phyloP scores from a whole-genome alignment of 2,329 filamentous ascomycete genomes.

The Phoma herbarum region DNA sequence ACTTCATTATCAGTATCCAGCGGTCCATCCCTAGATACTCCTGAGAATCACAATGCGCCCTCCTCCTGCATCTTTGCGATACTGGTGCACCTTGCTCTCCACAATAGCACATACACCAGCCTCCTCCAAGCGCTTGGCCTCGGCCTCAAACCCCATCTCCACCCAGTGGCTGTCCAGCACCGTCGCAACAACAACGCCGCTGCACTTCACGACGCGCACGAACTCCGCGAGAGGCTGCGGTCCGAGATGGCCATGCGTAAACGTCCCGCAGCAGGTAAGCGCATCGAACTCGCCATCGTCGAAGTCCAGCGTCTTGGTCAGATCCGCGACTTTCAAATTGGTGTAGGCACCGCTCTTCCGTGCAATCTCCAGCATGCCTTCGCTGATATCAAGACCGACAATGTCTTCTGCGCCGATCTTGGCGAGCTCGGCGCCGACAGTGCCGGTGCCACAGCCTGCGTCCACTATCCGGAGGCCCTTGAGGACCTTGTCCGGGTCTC shows the following conservation, averaged over 20 bases:
- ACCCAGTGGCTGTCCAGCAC: slow-evolving; percentile 62
- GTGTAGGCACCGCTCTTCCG: slow-evolving; percentile 59
- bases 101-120: slow-evolving; percentile 51
- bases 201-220: slow-evolving; percentile 57
- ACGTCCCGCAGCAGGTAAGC: slow-evolving; percentile 63
- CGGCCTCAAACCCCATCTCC: slow-evolving; percentile 57
- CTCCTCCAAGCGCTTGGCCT: slow-evolving; percentile 53
- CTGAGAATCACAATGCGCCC: slow-evolving; percentile 29
- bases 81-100: slow-evolving; percentile 42
- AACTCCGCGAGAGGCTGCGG: slow-evolving; percentile 60
- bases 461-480: slow-evolving; percentile 56
- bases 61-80: slow-evolving; percentile 39
- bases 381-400: slow-evolving; percentile 63
- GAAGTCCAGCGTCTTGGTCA: slow-evolving; percentile 56
- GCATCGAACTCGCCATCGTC: slow-evolving; percentile 58
- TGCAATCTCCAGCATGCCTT: slow-evolving; percentile 64
- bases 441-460: slow-evolving; percentile 65
- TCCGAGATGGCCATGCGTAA: slow-evolving; percentile 65
- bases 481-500: slow-evolving; percentile 17
- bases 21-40: slow-evolving; percentile 16
- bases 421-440: slow-evolving; percentile 60
- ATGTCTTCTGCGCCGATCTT: slow-evolving; percentile 56
- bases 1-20: no score
- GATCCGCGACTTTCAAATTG: slow-evolving; percentile 56
- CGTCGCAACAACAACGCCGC: slow-evolving; percentile 61